phyloP scores from a whole-genome alignment of 139 green algal genomes.

The Auxenochlorella pyrenoidosa region DNA sequence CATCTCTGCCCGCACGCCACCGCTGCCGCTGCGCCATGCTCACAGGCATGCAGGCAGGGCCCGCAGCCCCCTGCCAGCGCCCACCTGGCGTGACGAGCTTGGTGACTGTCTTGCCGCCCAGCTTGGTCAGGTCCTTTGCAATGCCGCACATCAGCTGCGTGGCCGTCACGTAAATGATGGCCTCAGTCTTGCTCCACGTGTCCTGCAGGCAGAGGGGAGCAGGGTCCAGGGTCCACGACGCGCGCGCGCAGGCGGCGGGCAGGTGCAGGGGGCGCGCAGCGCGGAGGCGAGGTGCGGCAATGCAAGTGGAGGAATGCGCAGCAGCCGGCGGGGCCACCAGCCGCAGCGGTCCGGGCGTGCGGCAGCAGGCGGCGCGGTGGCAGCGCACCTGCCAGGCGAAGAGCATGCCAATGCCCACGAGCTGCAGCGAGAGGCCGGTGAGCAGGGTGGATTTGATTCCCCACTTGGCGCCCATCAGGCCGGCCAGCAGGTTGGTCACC shows the following conservation, averaged over 20 bases:
- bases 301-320: neutral
- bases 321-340: too few species aligned
- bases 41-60: neutral
- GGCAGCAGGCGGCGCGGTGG: too few species aligned
- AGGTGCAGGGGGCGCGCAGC: neutral
- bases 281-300: neutral
- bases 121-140: constrained; percentile 91
- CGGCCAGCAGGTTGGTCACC: constrained; percentile 83
- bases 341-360: too few species aligned
- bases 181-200: constrained; percentile 36
- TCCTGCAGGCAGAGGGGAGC: constrained; percentile 9
- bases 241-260: too few species aligned
- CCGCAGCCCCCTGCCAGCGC: neutral
- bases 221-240: neutral
- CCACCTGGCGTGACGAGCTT: constrained; percentile 86
- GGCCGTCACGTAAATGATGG: constrained; percentile 79
- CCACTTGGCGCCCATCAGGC: constrained; percentile 76
- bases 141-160: constrained; percentile 82
- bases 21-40: neutral
- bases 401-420: constrained; percentile 75
- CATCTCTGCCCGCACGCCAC: neutral
- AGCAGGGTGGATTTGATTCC: constrained; percentile 87
- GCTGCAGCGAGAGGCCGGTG: constrained; percentile 69
- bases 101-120: constrained; percentile 88
- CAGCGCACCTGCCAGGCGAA: constrained; percentile 75